Evolutionary conservation across 2,329 filamentous ascomycete species (phyloP).

Genomic region (Beauveria caledonica): DNA sequence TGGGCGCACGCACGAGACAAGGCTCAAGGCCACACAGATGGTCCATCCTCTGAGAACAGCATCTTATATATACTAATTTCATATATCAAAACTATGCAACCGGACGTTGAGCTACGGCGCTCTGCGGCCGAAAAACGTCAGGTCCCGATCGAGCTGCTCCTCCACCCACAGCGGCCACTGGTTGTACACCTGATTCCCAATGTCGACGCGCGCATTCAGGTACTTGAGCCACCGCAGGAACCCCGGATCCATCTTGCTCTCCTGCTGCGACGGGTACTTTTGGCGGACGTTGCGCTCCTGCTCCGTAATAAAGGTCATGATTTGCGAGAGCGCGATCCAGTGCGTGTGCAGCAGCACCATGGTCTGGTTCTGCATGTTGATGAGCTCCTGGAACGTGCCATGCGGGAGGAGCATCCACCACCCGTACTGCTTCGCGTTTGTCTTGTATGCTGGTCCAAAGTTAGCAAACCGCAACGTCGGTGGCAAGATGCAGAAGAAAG

Average conservation of each 20-base stretch:
- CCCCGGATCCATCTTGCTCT: slow-evolving; percentile 30
- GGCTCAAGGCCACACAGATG: not conserved
- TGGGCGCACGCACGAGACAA: not conserved
- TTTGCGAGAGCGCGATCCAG: slow-evolving; percentile 47
- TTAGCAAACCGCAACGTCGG: not conserved
- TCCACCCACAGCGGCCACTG: slow-evolving; percentile 49
- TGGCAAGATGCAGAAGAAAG: not conserved
- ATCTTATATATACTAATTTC: not conserved
- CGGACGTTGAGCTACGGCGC: not conserved
- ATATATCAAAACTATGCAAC: not conserved
- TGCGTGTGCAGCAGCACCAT: slow-evolving; percentile 42
- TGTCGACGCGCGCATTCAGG: slow-evolving; percentile 39
- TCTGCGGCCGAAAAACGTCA: slow-evolving; percentile 34
- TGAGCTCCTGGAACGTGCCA: slow-evolving; percentile 40
- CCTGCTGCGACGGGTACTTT: slow-evolving; percentile 19
- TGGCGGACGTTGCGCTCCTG: slow-evolving; percentile 28
- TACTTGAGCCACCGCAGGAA: slow-evolving; percentile 42
- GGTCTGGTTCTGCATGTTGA: slow-evolving; percentile 38
- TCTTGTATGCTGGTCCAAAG: slow-evolving; percentile 35
- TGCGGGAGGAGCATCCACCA: slow-evolving; percentile 54
- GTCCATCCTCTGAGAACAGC: too few relatives aligned
- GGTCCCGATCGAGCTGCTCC: slow-evolving; percentile 36
- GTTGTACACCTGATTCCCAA: slow-evolving; percentile 38
- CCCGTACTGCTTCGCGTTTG: slow-evolving; percentile 41
- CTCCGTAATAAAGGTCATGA: slow-evolving; percentile 42